phyloP scores from a whole-genome alignment of 306 rosid genomes.

The Quercus ilex region DNA sequence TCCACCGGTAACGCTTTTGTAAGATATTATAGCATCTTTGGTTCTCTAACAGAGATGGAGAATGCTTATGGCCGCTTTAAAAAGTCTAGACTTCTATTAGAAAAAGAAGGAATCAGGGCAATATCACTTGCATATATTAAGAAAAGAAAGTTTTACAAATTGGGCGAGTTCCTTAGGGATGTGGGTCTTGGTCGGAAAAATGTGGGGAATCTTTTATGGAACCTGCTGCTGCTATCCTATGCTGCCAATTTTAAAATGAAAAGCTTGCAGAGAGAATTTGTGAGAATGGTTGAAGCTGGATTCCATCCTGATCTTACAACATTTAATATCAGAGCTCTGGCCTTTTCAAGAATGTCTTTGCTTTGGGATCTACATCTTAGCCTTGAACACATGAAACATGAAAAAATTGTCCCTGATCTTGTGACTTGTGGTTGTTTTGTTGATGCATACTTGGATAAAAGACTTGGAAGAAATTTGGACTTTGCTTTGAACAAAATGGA shows the following conservation, averaged over 20 bases:
- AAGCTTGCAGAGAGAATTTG: conserved; percentile 79
- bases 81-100: conserved; percentile 59
- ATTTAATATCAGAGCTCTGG: conserved; percentile 78
- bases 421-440: conserved; percentile 91
- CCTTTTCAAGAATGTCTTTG: conserved; percentile 87
- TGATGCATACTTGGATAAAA: conserved; percentile 71
- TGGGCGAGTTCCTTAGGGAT: conserved; percentile 75
- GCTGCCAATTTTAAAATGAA: conserved; percentile 92
- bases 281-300: conserved; percentile 71
- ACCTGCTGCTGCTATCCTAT: conserved; percentile 76
- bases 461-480: conserved; percentile 71
- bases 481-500: conserved; percentile 63
- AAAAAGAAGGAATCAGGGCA: conserved; percentile 59
- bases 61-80: conserved; percentile 59
- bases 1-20: conserved; percentile 59
- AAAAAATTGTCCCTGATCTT: conserved; percentile 66
- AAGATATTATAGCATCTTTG: conserved; percentile 52
- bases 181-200: conserved; percentile 73
- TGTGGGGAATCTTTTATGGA: conserved; percentile 83
- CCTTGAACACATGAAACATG: conserved; percentile 77
- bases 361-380: conserved; percentile 96
- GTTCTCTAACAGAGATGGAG: conserved; percentile 74
- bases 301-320: conserved; percentile 77
- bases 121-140: conserved; percentile 60
- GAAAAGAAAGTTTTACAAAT: conserved; percentile 48